A percentile compares a stretch with the other conserved stretches of the same genome.
These are phyloP conservation scores for Ogataea pini DNA, from an alignment of 805 yeast species.

Conservation along the genomic window DNA sequence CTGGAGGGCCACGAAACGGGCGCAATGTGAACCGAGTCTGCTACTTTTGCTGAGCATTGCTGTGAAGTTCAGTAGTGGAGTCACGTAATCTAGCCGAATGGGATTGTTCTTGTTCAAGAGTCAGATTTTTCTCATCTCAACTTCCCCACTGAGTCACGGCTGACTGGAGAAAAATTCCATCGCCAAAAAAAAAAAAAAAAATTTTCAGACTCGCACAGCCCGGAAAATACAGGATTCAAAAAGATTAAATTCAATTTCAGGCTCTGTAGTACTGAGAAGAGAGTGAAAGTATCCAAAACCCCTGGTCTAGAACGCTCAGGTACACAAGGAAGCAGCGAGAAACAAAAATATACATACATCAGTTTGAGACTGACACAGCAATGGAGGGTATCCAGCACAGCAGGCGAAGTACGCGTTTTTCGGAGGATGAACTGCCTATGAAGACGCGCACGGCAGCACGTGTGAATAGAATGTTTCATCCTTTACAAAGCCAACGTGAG, in stretches of 20 bases:
- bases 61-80: too few species aligned
- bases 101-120: too few species aligned
- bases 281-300: too few species aligned
- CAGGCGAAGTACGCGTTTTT: not conserved
- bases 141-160: constrained; percentile 1
- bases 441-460: constrained; percentile 11
- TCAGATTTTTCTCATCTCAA: not conserved
- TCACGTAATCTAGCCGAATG: too few species aligned
- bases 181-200: not conserved
- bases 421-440: not conserved
- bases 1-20: constrained; percentile 5
- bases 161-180: not conserved
- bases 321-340: too few species aligned
- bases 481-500: constrained; percentile 15
- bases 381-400: not conserved
- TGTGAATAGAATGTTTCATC: constrained; percentile 25
- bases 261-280: too few species aligned
- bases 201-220: not conserved
- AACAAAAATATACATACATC: too few species aligned
- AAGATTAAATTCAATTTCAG: too few species aligned
- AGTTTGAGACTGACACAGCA: too few species aligned
- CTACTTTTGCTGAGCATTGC: constrained; percentile 4
- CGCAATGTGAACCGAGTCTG: constrained; percentile 2
- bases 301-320: too few species aligned
- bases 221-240: too few species aligned